These are phyloP conservation scores for Nannizziopsis arthrosporioides DNA, from an alignment of 2,329 filamentous ascomycete genomes.

Conservation along the genomic window DNA sequence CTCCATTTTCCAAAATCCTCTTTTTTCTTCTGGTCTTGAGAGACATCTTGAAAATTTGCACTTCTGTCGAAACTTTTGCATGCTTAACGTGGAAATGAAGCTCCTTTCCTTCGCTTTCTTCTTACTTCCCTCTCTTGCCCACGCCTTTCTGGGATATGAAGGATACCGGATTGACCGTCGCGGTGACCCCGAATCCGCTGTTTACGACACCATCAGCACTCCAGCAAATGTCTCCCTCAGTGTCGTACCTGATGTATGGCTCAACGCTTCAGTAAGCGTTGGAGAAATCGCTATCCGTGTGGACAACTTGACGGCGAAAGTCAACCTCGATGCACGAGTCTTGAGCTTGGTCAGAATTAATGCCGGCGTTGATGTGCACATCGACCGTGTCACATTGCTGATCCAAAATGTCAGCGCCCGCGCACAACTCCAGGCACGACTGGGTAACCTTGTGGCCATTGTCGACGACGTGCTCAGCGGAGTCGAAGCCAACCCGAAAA, in stretches of 20 bases:
- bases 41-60: too few species aligned
- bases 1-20: too few species aligned
- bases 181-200: neutral
- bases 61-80: too few species aligned
- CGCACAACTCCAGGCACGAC: neutral
- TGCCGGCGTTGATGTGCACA: neutral
- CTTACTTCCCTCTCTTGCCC: neutral
- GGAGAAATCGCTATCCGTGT: slow-evolving; percentile 1
- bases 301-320: slow-evolving; percentile 1
- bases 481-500: slow-evolving; percentile 1
- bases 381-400: neutral
- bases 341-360: slow-evolving; percentile 1
- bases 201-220: neutral
- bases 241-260: neutral
- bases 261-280: neutral
- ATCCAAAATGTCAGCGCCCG: slow-evolving; percentile 2
- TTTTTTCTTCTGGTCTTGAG: too few species aligned
- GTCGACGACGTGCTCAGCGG: neutral
- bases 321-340: slow-evolving; percentile 1
- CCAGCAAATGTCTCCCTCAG: neutral
- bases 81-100: neutral
- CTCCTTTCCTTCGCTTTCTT: neutral
- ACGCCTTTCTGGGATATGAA: neutral
- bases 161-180: neutral
- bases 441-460: neutral